Evolutionary conservation across 2,329 filamentous ascomycete genomes (phyloP).

Genomic region (Falciphora oryzae): DNA sequence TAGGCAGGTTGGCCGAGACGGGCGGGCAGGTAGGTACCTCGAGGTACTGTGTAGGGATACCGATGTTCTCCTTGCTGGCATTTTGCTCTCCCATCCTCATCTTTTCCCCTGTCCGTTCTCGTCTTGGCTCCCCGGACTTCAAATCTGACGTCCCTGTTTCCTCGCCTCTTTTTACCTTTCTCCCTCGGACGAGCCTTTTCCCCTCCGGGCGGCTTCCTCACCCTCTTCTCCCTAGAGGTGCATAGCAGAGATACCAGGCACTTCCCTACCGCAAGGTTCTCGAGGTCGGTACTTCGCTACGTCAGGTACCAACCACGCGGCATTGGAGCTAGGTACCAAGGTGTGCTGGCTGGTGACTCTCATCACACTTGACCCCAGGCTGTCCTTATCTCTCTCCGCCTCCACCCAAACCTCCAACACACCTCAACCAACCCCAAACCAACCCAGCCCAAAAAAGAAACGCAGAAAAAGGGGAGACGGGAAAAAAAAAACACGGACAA

Average conservation of each 20-base stretch:
- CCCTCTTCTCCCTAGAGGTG: background rate
- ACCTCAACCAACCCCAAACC: background rate
- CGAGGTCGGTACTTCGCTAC: background rate
- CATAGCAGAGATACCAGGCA: background rate
- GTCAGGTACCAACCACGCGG: background rate
- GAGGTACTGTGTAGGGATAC: background rate
- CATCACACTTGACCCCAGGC: background rate
- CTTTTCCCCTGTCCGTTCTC: background rate
- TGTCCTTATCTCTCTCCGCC: background rate
- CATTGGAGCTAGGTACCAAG: background rate
- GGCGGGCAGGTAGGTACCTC: background rate
- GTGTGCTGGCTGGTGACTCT: background rate
- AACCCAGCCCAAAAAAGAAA: background rate
- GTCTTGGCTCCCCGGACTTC: background rate
- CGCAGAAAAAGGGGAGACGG: background rate
- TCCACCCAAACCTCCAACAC: background rate
- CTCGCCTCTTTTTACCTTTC: background rate
- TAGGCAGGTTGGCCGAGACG: background rate
- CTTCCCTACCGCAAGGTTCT: background rate
- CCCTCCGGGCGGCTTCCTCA: background rate
- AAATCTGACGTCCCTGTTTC: background rate
- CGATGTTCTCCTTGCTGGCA: background rate
- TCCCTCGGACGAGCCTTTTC: background rate
- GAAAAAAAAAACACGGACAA: constrained; percentile 20
- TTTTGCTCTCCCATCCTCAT: background rate